A percentile compares a stretch with the other conserved stretches of the same genome.
Evolutionary conservation across 148 eudicot species (phyloP).

Genomic region (Rhododendron kiyosumense): DNA sequence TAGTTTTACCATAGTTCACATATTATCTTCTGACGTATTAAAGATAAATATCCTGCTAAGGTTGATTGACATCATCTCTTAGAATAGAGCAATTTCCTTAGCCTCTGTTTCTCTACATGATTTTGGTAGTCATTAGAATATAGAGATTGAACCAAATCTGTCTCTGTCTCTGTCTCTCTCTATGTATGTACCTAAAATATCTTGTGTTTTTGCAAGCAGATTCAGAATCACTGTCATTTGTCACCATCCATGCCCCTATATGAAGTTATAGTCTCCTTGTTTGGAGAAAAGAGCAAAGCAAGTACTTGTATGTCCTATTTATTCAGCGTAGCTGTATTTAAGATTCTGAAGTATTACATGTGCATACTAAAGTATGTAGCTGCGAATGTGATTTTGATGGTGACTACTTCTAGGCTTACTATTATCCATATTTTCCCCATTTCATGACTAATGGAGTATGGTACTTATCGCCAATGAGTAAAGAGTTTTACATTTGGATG

Average conservation of each 20-base stretch:
- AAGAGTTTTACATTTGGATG: neutral
- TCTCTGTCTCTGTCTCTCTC: neutral
- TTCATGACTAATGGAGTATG: neutral
- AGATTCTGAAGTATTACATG: neutral
- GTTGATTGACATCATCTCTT: neutral
- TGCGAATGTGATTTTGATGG: neutral
- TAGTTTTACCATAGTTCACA: neutral
- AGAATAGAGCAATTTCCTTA: neutral
- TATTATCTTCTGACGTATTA: neutral
- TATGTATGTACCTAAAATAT: neutral
- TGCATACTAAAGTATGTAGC: neutral
- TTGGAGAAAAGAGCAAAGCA: neutral
- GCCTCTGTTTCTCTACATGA: conserved; percentile 4
- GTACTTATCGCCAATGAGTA: neutral
- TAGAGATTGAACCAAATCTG: neutral
- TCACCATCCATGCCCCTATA: neutral
- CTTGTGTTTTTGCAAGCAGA: neutral
- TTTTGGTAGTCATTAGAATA: neutral
- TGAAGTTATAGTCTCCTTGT: neutral
- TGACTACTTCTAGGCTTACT: neutral
- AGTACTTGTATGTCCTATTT: neutral
- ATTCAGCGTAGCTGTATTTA: neutral
- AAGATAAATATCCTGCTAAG: neutral
- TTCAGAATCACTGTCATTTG: neutral
- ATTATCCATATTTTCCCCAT: neutral